Evolutionary conservation across 1,284 basidiomycete species (phyloP).

Genomic region (Takashimella koratensis): DNA sequence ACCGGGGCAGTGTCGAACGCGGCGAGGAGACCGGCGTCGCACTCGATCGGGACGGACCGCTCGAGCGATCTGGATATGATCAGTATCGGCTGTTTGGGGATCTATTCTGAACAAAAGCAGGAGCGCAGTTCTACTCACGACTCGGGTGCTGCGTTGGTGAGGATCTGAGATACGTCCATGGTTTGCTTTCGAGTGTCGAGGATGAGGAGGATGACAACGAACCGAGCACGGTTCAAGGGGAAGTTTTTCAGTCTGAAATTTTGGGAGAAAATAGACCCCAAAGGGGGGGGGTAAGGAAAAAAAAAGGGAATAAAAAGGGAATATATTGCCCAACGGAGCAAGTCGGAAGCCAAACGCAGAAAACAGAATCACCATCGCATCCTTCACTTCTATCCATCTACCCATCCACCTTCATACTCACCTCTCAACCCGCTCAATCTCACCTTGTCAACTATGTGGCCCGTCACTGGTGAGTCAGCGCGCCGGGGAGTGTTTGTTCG

Average conservation of each 20-base stretch:
- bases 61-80: slow-evolving; percentile 55
- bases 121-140: slow-evolving; percentile 39
- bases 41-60: slow-evolving; percentile 72
- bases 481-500: too few relatives aligned
- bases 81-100: slow-evolving; percentile 34
- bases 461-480: slow-evolving; percentile 36
- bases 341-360: neutral
- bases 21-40: slow-evolving; percentile 78
- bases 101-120: neutral
- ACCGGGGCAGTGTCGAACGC: slow-evolving; percentile 85
- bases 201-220: neutral
- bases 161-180: slow-evolving; percentile 45
- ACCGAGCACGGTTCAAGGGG: too few relatives aligned
- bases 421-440: slow-evolving; percentile 10
- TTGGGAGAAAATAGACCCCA: slow-evolving; percentile 24
- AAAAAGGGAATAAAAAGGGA: neutral
- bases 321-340: slow-evolving; percentile 3
- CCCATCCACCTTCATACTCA: slow-evolving; percentile 5
- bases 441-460: slow-evolving; percentile 22
- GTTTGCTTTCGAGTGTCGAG: slow-evolving; percentile 5
- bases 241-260: neutral
- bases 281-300: slow-evolving; percentile 6
- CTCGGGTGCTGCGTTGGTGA: slow-evolving; percentile 37
- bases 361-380: neutral
- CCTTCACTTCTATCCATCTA: neutral